Percentiles rank a stretch among this genome's conserved stretches.
These are phyloP conservation scores for Phytophthora megakarya DNA, from an alignment of 352 stramenopile species.

Conservation along the genomic window DNA sequence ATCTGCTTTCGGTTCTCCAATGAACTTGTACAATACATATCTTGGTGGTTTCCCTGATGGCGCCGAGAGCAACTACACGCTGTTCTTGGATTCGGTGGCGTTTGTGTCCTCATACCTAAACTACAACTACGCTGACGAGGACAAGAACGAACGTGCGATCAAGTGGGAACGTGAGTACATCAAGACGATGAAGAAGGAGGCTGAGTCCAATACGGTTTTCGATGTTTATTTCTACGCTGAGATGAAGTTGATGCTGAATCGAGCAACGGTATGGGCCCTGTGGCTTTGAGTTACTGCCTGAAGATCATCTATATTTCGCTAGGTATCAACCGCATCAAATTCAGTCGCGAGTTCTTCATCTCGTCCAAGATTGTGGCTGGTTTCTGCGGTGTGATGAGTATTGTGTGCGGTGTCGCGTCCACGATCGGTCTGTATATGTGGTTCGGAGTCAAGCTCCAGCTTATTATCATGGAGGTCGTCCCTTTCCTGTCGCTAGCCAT, in stretches of 20 bases:
- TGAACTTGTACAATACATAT: slow-evolving; percentile 77
- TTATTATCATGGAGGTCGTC: slow-evolving; percentile 74
- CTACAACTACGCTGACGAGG: slow-evolving; percentile 66
- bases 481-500: slow-evolving; percentile 68
- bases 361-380: slow-evolving; percentile 57
- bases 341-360: slow-evolving; percentile 48
- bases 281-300: slow-evolving; percentile 53
- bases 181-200: slow-evolving; percentile 49
- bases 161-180: slow-evolving; percentile 65
- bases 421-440: slow-evolving; percentile 68
- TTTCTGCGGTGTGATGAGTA: slow-evolving; percentile 60
- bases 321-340: slow-evolving; percentile 65
- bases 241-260: slow-evolving; percentile 59
- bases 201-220: slow-evolving; percentile 45
- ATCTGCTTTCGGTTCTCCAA: slow-evolving; percentile 62
- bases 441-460: slow-evolving; percentile 55
- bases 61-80: slow-evolving; percentile 54
- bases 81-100: slow-evolving; percentile 50
- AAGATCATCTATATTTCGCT: slow-evolving; percentile 74
- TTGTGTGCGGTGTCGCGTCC: slow-evolving; percentile 54
- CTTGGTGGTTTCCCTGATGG: slow-evolving; percentile 55
- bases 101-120: slow-evolving; percentile 62
- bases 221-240: slow-evolving; percentile 60
- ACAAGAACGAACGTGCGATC: slow-evolving; percentile 45
- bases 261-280: slow-evolving; percentile 47